Evolutionary conservation across 345 rosid genomes (phyloP), one percentile per base, ranked within the genome.

Genomic region (Raphanus sativus): DNA sequence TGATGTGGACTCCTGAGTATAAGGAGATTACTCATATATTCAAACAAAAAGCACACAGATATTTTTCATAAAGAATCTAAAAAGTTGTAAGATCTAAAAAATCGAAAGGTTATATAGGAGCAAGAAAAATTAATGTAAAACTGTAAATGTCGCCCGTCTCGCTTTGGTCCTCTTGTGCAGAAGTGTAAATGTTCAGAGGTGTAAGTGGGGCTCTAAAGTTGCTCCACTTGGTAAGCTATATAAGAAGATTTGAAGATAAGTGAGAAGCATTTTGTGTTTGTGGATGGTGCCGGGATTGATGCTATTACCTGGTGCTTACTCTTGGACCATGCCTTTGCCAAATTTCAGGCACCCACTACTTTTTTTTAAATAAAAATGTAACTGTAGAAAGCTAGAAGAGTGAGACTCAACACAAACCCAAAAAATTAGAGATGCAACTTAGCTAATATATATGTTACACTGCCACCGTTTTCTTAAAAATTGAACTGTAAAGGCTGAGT

Each of bases 251-350:
- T n/a, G 28, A 59, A 65, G 38, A 77, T 77, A 76, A 71, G 67
- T 69, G 54, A 63, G 40, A 58, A 75, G 45, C 84, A 85, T 60
- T 84, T 82, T 36, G 84, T 86, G 32, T 12, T 84, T 45, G 82
- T 84, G 24, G 86, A 85, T 30, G 88, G 85, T 24, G 85, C 81
- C 32, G 62, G 80, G 2, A 17, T 55, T 60, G 30, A 48, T 48
- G 8, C 69, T 15, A 61, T 40, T 13, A 77, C 70, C 33, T 17
- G 48, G 64, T 69, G 70, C 24, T 50, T 62, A 32, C 36, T 70
- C 34, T 38, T 71, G 70, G 30, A 25, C 16, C 24, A 55, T 64
- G 50, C 71, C 70, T 15, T 62, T 16, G 25, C 26, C 32, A 70
- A 21, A 30, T 64, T 33, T 13, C 4, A n/a, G 62, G 64, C 71